A percentile compares a stretch with the other conserved stretches of the same genome.
These are phyloP conservation scores for Candida vaughaniae DNA, from an alignment of 805 yeast genomes.

Conservation along the genomic window DNA sequence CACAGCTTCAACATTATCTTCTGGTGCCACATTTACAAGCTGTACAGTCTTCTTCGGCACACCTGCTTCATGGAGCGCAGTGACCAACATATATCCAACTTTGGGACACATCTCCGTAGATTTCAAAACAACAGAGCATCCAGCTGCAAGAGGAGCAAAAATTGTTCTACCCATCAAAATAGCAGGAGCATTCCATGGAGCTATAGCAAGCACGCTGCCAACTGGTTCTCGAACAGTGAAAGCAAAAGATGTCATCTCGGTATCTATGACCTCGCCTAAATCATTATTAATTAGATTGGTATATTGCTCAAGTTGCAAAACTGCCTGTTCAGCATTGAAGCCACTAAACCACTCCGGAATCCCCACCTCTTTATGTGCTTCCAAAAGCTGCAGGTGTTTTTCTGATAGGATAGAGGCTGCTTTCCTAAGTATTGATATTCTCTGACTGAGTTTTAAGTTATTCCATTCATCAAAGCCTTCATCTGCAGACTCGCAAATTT, in stretches of 20 bases:
- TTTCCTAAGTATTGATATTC: constrained; percentile 18
- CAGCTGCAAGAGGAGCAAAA: constrained; percentile 47
- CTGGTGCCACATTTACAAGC: constrained; percentile 29
- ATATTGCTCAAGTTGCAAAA: constrained; percentile 30
- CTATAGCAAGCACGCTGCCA: constrained; percentile 46
- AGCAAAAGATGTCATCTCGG: constrained; percentile 19
- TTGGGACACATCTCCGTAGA: constrained; percentile 40
- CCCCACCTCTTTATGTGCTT: constrained; percentile 32
- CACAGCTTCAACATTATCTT: constrained; percentile 18
- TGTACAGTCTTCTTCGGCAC: constrained; percentile 36
- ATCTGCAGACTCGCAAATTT: constrained; percentile 19
- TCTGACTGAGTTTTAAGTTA: constrained; percentile 13
- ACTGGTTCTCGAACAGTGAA: constrained; percentile 36
- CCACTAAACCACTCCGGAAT: constrained; percentile 35
- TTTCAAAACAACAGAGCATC: constrained; percentile 46
- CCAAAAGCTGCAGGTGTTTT: constrained; percentile 11
- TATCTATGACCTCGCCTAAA: constrained; percentile 15
- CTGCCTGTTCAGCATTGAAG: constrained; percentile 28
- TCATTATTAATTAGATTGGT: constrained; percentile 19
- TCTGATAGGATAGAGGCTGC: constrained; percentile 17
- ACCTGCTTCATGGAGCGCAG: constrained; percentile 37
- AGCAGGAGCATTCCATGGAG: constrained; percentile 53
- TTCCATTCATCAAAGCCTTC: constrained; percentile 30
- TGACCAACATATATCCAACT: constrained; percentile 29
- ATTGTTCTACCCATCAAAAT: constrained; percentile 39